Evolutionary conservation across 306 rosid genomes (phyloP), one percentile per base, ranked within the genome.

Genomic region (Cajanus cajan): DNA sequence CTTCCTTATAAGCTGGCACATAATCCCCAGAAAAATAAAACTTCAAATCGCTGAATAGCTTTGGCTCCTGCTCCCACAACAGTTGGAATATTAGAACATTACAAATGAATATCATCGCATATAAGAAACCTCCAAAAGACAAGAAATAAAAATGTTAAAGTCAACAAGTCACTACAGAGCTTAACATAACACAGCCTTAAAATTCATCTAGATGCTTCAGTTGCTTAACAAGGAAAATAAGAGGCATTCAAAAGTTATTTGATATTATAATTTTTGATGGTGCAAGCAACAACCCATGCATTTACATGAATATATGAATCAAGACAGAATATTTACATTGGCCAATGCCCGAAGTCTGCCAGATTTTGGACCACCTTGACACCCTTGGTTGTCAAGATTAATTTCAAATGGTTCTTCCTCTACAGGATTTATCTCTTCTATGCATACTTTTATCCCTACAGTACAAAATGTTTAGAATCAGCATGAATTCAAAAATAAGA

Each of bases 381-480:
- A 81, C 50, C 99, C 98, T 14, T 93, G 82, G 86, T 93, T 93
- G 81, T 96, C 99, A 39, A 91, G 90, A 76, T 71, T 25, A 74
- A 96, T 80, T 87, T 96, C 98, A 77, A 83, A 96, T 16, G 88
- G 89, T 62, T 89, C 96, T 82, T 96, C 98, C 4, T 88, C 88
- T 76, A 93, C 87, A 36, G 66, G 88, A 72, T 68, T 61, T 71
- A 50, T 83, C 18, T 55, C 85, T 82, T 86, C 90, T 71, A 90
- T 83, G 87, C 94, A 89, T 70, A 91, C 96, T 76, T 82, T 90
- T 63, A 93, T 57, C 99, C 99, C 98, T 95, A 77, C 88, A 88
- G 80, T 62, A 21, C 74, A 80, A 80, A 82, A 80, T 73, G 74
- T 12, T 16, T 45, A 34, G 7, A 48, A 36, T 70, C 57, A 50